Conservation (phyloP, 257 asterid genomes). For the Nicotiana benthamiana region DNA sequence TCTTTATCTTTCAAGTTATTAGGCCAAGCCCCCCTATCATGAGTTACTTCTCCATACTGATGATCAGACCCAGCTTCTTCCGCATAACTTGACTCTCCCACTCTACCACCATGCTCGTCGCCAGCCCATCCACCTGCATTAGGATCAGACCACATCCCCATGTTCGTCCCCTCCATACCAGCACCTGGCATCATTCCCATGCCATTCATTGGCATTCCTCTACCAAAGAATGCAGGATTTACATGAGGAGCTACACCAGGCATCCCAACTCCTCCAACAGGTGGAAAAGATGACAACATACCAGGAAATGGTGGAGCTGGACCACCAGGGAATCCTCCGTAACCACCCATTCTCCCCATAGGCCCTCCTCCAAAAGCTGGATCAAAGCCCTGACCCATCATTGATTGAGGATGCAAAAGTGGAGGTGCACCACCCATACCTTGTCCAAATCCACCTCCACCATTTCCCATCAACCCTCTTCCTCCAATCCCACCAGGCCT, state of each 20-base stretch:
- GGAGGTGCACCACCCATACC: conserved; percentile 68
- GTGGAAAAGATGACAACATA: conserved; percentile 62
- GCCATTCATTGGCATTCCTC: conserved; percentile 79
- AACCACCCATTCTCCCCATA: conserved; percentile 71
- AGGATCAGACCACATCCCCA: conserved; percentile 81
- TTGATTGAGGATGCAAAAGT: conserved; percentile 68
- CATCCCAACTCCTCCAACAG: conserved; percentile 62
- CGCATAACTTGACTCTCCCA: conserved; percentile 76
- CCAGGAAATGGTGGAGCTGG: conserved; percentile 67
- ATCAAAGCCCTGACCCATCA: conserved; percentile 93
- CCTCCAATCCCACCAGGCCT: conserved; percentile 59
- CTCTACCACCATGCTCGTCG: conserved; percentile 76
- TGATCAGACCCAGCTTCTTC: conserved; percentile 87
- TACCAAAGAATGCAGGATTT: conserved; percentile 87
- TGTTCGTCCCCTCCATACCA: conserved; percentile 66
- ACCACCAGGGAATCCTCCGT: conserved; percentile 69
- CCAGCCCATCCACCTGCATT: conserved; percentile 79
- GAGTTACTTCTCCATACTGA: conserved; percentile 71
- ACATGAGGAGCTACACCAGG: conserved; percentile 96
- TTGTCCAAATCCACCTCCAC: conserved; percentile 60
- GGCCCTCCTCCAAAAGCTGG: conserved; percentile 74
- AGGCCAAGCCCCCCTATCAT: conserved; percentile 59
- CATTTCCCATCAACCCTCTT: conserved; percentile 54
- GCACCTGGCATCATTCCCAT: conserved; percentile 82
- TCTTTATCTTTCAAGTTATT: conserved; percentile 58